Conservation (phyloP, 1,284 basidiomycete genomes). For the Ceratobasidium sp. region DNA sequence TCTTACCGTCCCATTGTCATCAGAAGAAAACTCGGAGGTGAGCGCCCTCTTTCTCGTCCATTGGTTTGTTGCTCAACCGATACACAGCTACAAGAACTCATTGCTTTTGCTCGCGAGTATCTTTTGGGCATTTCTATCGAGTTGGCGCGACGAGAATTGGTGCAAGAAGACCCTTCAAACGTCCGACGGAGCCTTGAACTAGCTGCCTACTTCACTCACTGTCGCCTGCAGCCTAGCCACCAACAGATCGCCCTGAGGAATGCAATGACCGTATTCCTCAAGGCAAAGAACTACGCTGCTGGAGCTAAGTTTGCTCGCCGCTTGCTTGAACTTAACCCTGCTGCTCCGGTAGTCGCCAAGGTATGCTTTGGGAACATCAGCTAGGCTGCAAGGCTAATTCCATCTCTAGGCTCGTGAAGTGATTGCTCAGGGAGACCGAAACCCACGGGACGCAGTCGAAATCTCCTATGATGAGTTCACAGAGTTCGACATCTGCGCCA, state of each 20-base stretch:
- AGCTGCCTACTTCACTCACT: conserved; percentile 97
- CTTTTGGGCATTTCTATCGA: conserved; percentile 94
- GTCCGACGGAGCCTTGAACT: conserved; percentile 89
- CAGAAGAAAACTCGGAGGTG: conserved; percentile 90
- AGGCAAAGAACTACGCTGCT: conserved; percentile 93
- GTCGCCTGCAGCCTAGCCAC: conserved; percentile 88
- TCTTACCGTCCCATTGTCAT: conserved; percentile 84
- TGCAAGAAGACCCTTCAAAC: conserved; percentile 86
- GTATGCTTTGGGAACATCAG: conserved; percentile 61
- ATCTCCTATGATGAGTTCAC: conserved; percentile 96
- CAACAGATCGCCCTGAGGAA: conserved; percentile 93
- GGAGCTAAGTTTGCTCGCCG: conserved; percentile 93
- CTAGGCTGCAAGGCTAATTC: conserved; percentile 44
- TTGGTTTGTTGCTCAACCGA: conserved; percentile 7
- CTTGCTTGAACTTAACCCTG: conserved; percentile 89
- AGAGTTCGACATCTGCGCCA: conserved; percentile 94
- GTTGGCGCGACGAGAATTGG: conserved; percentile 87
- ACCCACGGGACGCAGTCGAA: conserved; percentile 93
- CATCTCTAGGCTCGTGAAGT: conserved; percentile 84
- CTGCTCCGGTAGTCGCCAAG: conserved; percentile 89
- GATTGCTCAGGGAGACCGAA: conserved; percentile 92
- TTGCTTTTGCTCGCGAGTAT: conserved; percentile 91
- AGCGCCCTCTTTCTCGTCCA: conserved; percentile 51
- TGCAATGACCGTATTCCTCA: conserved; percentile 91
- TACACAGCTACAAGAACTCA: conserved; percentile 85